These are phyloP conservation scores for Casuarina cunninghamiana DNA, from an alignment of 306 rosid species.

Conservation along the genomic window DNA sequence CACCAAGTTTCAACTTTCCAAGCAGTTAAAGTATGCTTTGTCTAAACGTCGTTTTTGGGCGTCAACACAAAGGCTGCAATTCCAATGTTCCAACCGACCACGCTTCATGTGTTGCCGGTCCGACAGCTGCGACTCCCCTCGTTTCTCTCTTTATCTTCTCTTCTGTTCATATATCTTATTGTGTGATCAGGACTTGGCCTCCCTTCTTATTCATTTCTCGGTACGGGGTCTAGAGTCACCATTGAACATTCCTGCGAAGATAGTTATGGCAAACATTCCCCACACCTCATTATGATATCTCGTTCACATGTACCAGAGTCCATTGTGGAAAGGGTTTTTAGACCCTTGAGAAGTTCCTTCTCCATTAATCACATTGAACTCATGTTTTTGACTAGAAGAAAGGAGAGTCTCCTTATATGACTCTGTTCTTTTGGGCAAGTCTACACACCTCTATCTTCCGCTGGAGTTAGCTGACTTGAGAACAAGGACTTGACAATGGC, in stretches of 20 bases:
- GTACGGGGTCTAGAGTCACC: background rate
- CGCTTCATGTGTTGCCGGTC: background rate
- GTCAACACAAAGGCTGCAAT: background rate
- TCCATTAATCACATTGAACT: background rate
- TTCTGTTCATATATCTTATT: background rate
- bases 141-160: background rate
- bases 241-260: constrained; percentile 16
- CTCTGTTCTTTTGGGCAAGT: no score
- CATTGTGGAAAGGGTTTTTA: background rate
- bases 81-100: background rate
- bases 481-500: no score
- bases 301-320: background rate
- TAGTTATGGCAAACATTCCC: constrained; percentile 21
- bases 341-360: background rate
- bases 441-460: no score
- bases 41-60: background rate
- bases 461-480: no score
- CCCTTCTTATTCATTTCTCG: no score
- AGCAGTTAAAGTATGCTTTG: background rate
- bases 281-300: background rate
- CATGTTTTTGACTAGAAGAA: no score
- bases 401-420: no score
- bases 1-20: background rate
- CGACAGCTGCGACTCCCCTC: background rate
- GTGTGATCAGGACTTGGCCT: background rate